Base-by-base conservation (phyloP, 441 rosid genomes). In the Erysimum cheiri region DNA sequence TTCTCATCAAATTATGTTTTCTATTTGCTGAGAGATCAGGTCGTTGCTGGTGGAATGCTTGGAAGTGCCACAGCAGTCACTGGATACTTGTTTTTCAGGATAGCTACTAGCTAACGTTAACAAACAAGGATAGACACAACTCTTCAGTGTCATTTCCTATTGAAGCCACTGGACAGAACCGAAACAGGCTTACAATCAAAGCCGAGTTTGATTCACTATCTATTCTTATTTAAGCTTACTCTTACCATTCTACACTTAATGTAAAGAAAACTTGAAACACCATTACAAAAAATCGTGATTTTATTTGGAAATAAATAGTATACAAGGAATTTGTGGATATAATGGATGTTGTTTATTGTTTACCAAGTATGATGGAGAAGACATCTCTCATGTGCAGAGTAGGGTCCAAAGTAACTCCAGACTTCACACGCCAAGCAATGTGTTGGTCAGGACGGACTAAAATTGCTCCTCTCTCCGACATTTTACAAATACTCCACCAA, bases 381-480 rank as follows among this genome's bases (percentile, higher is more conserved):
- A 77, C 85, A 80, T 43, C 78, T 70, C 69, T 79, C 89, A 88
- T 89, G 79, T 81, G 85, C 32, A 37, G 36, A 64, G 73, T 44
- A 10, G 77, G 87, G 56, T 87, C 88, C 19, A 73, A 76, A 0
- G 61, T 29, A 28, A 84, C 61, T 47, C 70, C 52, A 8, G 89
- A 84, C 76, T 82, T 85, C n/a, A 26, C 73, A 10, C 90, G 79
- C 99, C 98, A 92, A 26, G 85, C 98, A 44, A 90, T 79, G 82
- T 92, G 96, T 59, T 88, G 88, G 36, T 92, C 98, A 0, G 98
- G 97, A 77, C 98, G 80, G 55, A 89, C 95, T 58, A 90, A 78
- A 60, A 92, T 80, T 12, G 84, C 88, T 57, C 96, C 97, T 64
- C 67, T 81, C 36, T 85, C 75, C 5, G 89, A 82, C 93, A 92